phyloP scores from a whole-genome alignment of 139 green algal species.

The Astrephomene gubernaculifera region DNA sequence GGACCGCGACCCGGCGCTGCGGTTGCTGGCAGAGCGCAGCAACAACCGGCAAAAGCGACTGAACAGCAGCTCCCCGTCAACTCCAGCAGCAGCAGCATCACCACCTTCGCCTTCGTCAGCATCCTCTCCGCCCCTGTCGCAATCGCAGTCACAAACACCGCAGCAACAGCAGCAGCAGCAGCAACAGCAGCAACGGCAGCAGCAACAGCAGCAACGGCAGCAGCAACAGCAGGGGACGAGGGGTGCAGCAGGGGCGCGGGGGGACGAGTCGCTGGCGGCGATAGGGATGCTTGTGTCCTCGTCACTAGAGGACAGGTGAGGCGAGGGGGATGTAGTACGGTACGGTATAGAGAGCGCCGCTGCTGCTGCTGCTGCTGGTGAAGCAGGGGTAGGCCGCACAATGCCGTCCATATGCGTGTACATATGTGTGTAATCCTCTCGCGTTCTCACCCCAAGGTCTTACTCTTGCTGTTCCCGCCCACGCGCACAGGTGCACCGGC shows the following conservation, averaged over 20 bases:
- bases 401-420: too few relatives aligned
- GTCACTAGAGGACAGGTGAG: background rate
- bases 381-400: too few relatives aligned
- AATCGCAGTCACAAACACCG: background rate
- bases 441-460: too few relatives aligned
- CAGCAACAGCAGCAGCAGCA: conserved; percentile 3
- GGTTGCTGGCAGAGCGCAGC: background rate
- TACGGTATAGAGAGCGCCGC: too few relatives aligned
- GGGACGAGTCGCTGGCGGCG: background rate
- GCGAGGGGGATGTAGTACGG: too few relatives aligned
- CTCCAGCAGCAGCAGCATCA: background rate
- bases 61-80: too few relatives aligned
- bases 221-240: background rate
- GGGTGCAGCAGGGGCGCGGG: background rate
- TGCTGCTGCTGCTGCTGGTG: too few relatives aligned
- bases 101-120: background rate
- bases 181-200: background rate
- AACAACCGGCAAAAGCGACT: too few relatives aligned
- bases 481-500: conserved; percentile 22
- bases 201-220: background rate
- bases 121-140: background rate
- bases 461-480: too few relatives aligned
- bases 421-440: too few relatives aligned
- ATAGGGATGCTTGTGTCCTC: conserved; percentile 14
- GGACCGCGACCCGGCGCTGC: conserved; percentile 18